Percentiles rank a stretch among this genome's conserved stretches.
Conservation (phyloP, 176 grass and related monocot genomes). For the Triticum timopheevii region DNA sequence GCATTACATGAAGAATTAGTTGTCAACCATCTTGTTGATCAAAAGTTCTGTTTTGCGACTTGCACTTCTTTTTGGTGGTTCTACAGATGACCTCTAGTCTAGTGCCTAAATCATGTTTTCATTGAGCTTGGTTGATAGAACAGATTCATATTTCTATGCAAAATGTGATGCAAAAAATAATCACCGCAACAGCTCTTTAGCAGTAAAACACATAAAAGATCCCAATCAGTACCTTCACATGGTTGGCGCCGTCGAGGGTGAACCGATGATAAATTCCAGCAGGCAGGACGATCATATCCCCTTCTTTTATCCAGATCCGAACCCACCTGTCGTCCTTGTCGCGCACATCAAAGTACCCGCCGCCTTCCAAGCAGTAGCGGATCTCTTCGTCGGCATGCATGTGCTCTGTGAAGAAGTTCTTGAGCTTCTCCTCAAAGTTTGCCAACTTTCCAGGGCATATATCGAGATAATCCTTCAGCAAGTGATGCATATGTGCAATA, state of each 20-base stretch:
- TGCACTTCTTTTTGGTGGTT: background rate
- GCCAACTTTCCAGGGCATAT: slow-evolving; percentile 81
- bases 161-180: background rate
- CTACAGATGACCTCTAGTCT: background rate
- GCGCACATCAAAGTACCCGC: slow-evolving; percentile 82
- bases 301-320: slow-evolving; percentile 80
- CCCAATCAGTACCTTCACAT: slow-evolving; percentile 53
- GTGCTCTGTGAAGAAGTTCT: slow-evolving; percentile 82
- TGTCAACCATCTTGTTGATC: background rate
- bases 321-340: slow-evolving; percentile 85
- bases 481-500: background rate
- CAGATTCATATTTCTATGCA: background rate
- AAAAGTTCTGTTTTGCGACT: background rate
- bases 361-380: slow-evolving; percentile 85
- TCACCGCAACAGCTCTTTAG: background rate
- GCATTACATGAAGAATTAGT: background rate
- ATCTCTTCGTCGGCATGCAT: slow-evolving; percentile 94
- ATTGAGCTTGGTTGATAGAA: background rate
- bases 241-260: slow-evolving; percentile 61
- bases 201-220: background rate
- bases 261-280: slow-evolving; percentile 93
- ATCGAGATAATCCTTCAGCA: slow-evolving; percentile 69
- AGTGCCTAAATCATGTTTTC: background rate
- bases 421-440: slow-evolving; percentile 91
- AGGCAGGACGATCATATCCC: slow-evolving; percentile 86